Conservation (phyloP, 768 basidiomycete genomes). For the Mycena haematopus region DNA sequence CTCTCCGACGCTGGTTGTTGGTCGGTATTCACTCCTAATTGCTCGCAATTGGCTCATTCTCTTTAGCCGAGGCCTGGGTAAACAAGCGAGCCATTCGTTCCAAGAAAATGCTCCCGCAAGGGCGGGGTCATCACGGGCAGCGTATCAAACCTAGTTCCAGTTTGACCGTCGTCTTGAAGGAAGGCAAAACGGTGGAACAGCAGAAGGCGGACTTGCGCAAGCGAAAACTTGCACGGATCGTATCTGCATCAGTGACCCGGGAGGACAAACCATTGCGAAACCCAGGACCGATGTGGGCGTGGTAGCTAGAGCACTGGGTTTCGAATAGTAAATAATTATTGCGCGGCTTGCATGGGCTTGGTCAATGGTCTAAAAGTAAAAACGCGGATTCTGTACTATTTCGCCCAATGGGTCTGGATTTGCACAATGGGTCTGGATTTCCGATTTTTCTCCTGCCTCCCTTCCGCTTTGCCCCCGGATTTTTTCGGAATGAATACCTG, state of each 20-base stretch:
- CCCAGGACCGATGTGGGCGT: constrained; percentile 74
- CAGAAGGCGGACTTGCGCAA: constrained; percentile 64
- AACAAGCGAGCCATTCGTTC: constrained; percentile 75
- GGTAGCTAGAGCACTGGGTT: constrained; percentile 51
- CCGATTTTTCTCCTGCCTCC: too few relatives aligned
- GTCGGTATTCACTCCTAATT: constrained; percentile 56
- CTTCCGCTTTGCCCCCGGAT: too few relatives aligned
- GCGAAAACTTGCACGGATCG: constrained; percentile 76
- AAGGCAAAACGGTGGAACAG: constrained; percentile 81
- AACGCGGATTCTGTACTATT: too few relatives aligned
- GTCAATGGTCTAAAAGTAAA: too few relatives aligned
- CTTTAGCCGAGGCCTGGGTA: constrained; percentile 91
- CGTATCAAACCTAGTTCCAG: constrained; percentile 78
- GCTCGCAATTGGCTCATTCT: constrained; percentile 12
- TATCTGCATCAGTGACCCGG: constrained; percentile 79
- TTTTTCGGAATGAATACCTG: too few relatives aligned
- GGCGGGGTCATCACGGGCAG: constrained; percentile 81
- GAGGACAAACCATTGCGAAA: constrained; percentile 85
- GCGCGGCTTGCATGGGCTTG: too few relatives aligned
- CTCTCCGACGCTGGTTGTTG: constrained; percentile 75
- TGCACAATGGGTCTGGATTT: too few relatives aligned
- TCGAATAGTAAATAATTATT: not conserved
- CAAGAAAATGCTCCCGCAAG: constrained; percentile 80
- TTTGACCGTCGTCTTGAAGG: constrained; percentile 76
- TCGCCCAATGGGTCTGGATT: too few relatives aligned